Percentiles rank a stretch among this genome's conserved stretches.
These are phyloP conservation scores for Elongisporangium senticosum DNA, from an alignment of 352 stramenopile genomes.

Conservation along the genomic window DNA sequence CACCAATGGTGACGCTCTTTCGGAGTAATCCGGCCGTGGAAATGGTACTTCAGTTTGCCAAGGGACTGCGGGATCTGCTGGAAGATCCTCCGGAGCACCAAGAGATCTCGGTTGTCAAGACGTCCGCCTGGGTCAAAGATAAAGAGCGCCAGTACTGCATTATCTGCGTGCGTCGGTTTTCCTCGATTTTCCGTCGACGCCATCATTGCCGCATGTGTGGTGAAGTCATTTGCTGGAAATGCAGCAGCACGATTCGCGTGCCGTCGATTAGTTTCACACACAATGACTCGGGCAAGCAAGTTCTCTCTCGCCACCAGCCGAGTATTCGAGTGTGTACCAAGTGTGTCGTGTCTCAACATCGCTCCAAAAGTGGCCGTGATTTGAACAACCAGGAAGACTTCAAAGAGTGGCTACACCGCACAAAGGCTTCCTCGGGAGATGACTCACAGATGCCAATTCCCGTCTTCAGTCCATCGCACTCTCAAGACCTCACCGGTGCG, in stretches of 20 bases:
- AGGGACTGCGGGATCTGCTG: conserved; percentile 68
- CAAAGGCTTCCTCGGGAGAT: conserved; percentile 30
- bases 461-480: conserved; percentile 51
- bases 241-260: conserved; percentile 78
- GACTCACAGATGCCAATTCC: conserved; percentile 18
- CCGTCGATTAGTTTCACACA: conserved; percentile 83
- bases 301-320: conserved; percentile 69
- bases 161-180: conserved; percentile 79
- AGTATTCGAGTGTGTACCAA: conserved; percentile 83
- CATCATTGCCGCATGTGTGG: conserved; percentile 86
- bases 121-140: conserved; percentile 81
- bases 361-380: conserved; percentile 62
- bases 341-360: conserved; percentile 76
- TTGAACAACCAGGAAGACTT: conserved; percentile 79
- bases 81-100: conserved; percentile 74
- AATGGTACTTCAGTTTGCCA: conserved; percentile 79
- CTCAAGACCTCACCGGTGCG: conserved; percentile 53
- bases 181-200: conserved; percentile 75
- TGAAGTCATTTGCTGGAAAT: conserved; percentile 86
- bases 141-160: conserved; percentile 79
- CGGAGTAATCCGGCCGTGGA: conserved; percentile 78
- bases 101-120: conserved; percentile 78
- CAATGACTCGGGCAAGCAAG: conserved; percentile 74
- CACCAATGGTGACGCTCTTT: conserved; percentile 76
- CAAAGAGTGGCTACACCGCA: conserved; percentile 68